Conservation (phyloP, 306 rosid species). For the Quercus aquifolioides region DNA sequence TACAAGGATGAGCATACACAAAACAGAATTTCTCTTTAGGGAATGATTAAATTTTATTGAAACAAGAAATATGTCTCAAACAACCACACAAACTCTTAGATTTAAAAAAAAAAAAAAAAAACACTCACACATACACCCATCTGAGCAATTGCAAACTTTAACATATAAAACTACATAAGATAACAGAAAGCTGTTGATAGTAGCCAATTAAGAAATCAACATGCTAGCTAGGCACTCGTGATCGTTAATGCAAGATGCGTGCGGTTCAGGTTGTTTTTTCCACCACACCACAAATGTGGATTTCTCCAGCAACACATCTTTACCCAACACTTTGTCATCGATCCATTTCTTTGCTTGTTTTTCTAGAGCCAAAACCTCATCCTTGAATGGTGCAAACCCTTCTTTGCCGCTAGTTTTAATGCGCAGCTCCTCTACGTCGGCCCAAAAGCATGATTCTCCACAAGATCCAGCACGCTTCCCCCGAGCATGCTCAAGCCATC, state of each 20-base stretch:
- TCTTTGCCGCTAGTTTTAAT: not conserved
- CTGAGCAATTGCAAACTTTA: no score
- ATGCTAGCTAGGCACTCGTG: no score
- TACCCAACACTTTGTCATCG: not conserved
- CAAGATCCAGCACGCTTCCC: not conserved
- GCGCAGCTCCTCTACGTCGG: conserved; percentile 67
- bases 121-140: not conserved
- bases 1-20: not conserved
- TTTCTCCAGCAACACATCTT: conserved; percentile 38
- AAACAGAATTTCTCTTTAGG: not conserved
- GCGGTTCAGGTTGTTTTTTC: conserved; percentile 35
- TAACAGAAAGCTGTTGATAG: no score
- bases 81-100: not conserved
- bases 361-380: conserved; percentile 27
- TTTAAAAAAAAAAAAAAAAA: not conserved
- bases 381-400: not conserved
- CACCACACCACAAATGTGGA: conserved; percentile 51
- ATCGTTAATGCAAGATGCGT: conserved; percentile 15
- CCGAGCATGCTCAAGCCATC: conserved; percentile 56
- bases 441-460: conserved; percentile 68
- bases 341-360: conserved; percentile 33
- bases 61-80: not conserved
- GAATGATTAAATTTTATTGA: no score
- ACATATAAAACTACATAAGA: no score
- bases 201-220: no score